phyloP scores from a whole-genome alignment of 176 grass and related monocot species.

The Rhynchospora pubera region DNA sequence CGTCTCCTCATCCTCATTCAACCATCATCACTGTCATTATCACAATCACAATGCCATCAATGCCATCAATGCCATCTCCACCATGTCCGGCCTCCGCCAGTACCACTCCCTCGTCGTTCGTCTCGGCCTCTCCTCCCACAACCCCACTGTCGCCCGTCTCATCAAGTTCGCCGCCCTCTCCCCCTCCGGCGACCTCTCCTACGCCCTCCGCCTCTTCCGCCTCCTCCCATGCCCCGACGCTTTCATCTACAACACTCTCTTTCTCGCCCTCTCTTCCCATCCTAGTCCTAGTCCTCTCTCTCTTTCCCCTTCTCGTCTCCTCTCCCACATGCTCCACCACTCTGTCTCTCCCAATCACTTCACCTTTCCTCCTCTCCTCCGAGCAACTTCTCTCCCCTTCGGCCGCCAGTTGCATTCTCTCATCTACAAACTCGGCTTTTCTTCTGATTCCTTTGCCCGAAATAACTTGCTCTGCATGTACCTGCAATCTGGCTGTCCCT shows the following conservation, averaged over 20 bases:
- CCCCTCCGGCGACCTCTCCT: conserved; percentile 32
- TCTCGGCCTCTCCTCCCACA: conserved; percentile 44
- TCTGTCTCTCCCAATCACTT: conserved; percentile 32
- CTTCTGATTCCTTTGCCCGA: conserved; percentile 39
- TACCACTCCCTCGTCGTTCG: conserved; percentile 57
- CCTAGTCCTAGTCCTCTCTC: neutral
- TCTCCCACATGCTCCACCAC: conserved; percentile 8
- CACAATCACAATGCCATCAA: no score
- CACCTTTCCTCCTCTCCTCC: conserved; percentile 51
- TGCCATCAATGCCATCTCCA: no score
- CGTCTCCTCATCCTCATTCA: no score
- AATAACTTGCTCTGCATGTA: conserved; percentile 66
- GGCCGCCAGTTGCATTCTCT: conserved; percentile 60
- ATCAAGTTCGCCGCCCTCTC: conserved; percentile 51
- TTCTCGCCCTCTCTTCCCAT: conserved; percentile 33
- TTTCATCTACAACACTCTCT: conserved; percentile 59
- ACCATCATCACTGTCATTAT: neutral
- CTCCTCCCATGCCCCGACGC: conserved; percentile 57
- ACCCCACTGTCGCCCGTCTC: conserved; percentile 33
- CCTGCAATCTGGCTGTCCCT: conserved; percentile 33
- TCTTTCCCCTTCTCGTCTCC: neutral
- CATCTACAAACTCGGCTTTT: conserved; percentile 57
- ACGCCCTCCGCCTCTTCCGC: conserved; percentile 44
- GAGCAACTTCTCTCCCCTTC: conserved; percentile 14
- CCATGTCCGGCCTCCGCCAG: conserved; percentile 45